Evolutionary conservation across 495 filamentous ascomycete genomes (phyloP).

Genomic region (Xylaria flabelliformis): DNA sequence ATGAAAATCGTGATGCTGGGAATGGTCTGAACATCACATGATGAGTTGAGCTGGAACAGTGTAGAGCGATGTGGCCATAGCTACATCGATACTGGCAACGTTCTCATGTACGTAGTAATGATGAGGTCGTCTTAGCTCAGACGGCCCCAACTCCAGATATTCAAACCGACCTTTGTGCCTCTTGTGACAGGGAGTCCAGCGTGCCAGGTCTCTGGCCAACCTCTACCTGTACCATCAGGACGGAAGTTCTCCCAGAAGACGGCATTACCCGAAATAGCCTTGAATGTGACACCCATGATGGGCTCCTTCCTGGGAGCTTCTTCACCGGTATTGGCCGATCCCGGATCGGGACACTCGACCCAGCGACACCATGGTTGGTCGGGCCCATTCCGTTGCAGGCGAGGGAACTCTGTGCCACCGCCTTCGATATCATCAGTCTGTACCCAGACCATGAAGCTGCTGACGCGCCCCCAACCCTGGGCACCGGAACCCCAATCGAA

Average conservation of each 20-base stretch:
- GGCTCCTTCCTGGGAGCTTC: slow-evolving; percentile 8
- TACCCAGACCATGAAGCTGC: slow-evolving; percentile 57
- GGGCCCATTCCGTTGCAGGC: slow-evolving; percentile 34
- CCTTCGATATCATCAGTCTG: slow-evolving; percentile 44
- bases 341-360: slow-evolving; percentile 44
- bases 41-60: background rate
- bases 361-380: slow-evolving; percentile 52
- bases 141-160: slow-evolving; percentile 55
- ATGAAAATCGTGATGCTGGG: slow-evolving; percentile 10
- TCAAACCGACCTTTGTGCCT: slow-evolving; percentile 54
- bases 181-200: slow-evolving; percentile 52
- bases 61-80: background rate
- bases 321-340: slow-evolving; percentile 17
- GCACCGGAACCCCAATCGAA: slow-evolving; percentile 53
- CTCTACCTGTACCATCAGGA: slow-evolving; percentile 50
- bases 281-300: slow-evolving; percentile 46
- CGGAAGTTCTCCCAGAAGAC: slow-evolving; percentile 60
- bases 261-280: slow-evolving; percentile 51
- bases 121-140: slow-evolving; percentile 21
- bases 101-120: background rate
- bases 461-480: slow-evolving; percentile 54
- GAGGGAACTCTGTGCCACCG: slow-evolving; percentile 55
- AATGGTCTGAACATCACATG: background rate
- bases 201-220: slow-evolving; percentile 56
- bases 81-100: background rate